These are phyloP conservation scores for Emericellopsis atlantica DNA, from an alignment of 2,329 filamentous ascomycete species.

Conservation along the genomic window DNA sequence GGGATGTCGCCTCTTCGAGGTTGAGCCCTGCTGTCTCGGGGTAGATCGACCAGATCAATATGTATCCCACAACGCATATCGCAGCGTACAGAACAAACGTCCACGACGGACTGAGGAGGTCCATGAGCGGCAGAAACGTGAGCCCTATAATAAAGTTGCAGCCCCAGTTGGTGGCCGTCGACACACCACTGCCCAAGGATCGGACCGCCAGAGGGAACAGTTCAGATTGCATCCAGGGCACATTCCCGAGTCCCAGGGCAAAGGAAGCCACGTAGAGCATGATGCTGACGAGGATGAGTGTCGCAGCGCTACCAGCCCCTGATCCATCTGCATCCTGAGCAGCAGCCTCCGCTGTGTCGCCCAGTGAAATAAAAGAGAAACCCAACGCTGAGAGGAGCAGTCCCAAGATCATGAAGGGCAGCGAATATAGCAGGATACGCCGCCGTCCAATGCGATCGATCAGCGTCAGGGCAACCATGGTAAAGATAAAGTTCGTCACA, in stretches of 20 bases:
- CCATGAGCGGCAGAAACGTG: conserved; percentile 83
- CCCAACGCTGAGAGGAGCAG: conserved; percentile 59
- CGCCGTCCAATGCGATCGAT: conserved; percentile 73
- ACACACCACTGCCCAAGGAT: conserved; percentile 57
- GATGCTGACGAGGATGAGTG: conserved; percentile 59
- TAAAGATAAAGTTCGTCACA: conserved; percentile 72
- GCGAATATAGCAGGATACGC: conserved; percentile 66
- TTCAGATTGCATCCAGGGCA: conserved; percentile 94
- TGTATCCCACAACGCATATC: conserved; percentile 58
- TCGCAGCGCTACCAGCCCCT: conserved; percentile 20
- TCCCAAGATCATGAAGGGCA: conserved; percentile 72
- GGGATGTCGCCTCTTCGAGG: conserved; percentile 64
- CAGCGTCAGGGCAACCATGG: conserved; percentile 58
- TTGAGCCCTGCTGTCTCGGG: conserved; percentile 76
- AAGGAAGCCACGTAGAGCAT: conserved; percentile 78
- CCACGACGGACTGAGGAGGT: conserved; percentile 55
- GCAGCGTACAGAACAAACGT: conserved; percentile 73
- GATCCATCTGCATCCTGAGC: conserved; percentile 3
- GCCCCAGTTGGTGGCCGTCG: conserved; percentile 76
- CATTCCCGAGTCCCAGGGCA: conserved; percentile 77
- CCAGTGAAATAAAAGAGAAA: conserved; percentile 52
- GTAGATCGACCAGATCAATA: conserved; percentile 60
- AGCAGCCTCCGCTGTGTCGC: conserved; percentile 4
- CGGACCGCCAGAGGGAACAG: conserved; percentile 71
- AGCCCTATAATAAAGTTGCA: conserved; percentile 78